Percentiles rank a stretch among this genome's conserved stretches.
These are phyloP conservation scores for Boletus subparvulus DNA, from an alignment of 768 basidiomycete species.

Conservation along the genomic window DNA sequence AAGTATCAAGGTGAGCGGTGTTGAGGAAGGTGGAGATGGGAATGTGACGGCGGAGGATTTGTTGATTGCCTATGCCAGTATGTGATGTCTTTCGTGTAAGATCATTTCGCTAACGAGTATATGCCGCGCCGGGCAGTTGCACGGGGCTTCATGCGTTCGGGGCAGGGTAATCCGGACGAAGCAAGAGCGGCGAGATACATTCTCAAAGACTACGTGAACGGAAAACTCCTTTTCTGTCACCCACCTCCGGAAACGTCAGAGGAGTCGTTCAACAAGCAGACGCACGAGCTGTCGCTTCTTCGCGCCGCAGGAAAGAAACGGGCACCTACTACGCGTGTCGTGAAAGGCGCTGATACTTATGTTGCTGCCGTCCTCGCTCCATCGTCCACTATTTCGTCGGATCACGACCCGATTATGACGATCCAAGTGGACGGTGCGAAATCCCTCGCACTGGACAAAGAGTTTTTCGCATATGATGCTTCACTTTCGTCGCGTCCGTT, in stretches of 20 bases:
- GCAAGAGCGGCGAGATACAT: constrained; percentile 90
- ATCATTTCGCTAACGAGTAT: constrained; percentile 15
- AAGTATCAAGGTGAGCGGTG: constrained; percentile 55
- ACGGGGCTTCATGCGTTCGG: constrained; percentile 87
- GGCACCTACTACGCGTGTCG: constrained; percentile 84
- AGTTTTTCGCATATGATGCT: constrained; percentile 71
- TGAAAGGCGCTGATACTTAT: constrained; percentile 82
- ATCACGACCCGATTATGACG: constrained; percentile 26
- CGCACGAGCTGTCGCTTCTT: constrained; percentile 57
- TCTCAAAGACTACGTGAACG: constrained; percentile 96
- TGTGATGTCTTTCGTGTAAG: constrained; percentile 34
- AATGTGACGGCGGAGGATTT: constrained; percentile 74
- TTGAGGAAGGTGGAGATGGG: constrained; percentile 86
- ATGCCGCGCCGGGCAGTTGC: constrained; percentile 58
- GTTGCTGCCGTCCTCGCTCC: constrained; percentile 36
- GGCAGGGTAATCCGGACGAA: constrained; percentile 97
- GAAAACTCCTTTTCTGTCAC: constrained; percentile 87
- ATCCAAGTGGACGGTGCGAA: constrained; percentile 44
- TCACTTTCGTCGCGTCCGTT: constrained; percentile 59
- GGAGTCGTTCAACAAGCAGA: constrained; percentile 71
- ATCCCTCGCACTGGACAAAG: constrained; percentile 70
- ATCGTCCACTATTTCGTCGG: neutral
- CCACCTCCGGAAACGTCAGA: constrained; percentile 74
- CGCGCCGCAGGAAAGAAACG: constrained; percentile 77
- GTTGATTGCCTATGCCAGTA: constrained; percentile 89